These are phyloP conservation scores for Suillus decipiens DNA, from an alignment of 768 basidiomycete genomes.

Conservation along the genomic window DNA sequence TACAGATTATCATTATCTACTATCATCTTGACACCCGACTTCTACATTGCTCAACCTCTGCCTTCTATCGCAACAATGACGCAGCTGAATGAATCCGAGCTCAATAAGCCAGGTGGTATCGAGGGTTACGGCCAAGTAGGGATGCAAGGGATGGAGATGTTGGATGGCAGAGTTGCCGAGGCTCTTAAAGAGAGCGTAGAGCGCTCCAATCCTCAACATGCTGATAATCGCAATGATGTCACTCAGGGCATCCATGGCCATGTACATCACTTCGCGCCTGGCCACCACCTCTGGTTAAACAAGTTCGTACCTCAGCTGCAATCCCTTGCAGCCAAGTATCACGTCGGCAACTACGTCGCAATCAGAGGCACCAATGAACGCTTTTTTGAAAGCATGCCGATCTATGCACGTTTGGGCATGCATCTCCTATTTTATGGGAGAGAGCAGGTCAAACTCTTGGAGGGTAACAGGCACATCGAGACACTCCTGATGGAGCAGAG, in stretches of 20 bases:
- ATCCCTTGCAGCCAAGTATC: conserved; percentile 50
- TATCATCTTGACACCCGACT: not conserved
- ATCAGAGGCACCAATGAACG: conserved; percentile 48
- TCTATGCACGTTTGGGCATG: conserved; percentile 74
- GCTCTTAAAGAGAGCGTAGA: conserved; percentile 6
- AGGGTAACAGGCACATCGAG: conserved; percentile 47
- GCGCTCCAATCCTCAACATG: conserved; percentile 12
- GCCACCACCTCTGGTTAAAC: conserved; percentile 41
- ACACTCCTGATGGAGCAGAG: conserved; percentile 56
- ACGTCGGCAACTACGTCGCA: conserved; percentile 61
- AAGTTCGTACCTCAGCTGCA: conserved; percentile 57
- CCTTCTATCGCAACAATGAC: not conserved
- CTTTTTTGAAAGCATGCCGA: conserved; percentile 75
- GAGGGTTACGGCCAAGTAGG: not conserved
- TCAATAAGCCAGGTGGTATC: conserved; percentile 5
- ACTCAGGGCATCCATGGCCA: conserved; percentile 34
- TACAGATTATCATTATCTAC: too few species aligned
- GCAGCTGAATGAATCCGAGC: not conserved
- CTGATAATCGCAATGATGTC: conserved; percentile 16
- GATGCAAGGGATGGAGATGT: conserved; percentile 1
- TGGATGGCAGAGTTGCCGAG: not conserved
- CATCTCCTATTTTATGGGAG: conserved; percentile 70
- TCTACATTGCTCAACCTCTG: not conserved
- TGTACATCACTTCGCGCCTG: conserved; percentile 27
- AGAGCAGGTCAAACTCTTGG: conserved; percentile 50